Evolutionary conservation across 140 eudicot species (phyloP), one percentile per base, ranked within the genome.

Genomic region (Flaveria floridana): DNA sequence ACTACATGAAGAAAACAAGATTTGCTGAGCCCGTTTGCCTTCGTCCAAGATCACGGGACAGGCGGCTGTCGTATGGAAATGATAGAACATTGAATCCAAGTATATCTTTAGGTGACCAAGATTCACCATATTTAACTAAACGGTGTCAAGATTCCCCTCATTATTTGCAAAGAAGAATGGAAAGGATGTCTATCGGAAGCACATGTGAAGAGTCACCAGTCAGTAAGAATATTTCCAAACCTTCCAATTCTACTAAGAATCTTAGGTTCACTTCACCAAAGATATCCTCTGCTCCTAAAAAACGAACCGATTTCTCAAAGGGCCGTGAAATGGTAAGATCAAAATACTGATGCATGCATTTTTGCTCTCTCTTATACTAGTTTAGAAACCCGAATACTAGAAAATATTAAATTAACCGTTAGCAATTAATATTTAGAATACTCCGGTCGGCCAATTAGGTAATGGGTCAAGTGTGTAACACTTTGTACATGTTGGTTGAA

Each of bases 61-160:
- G 82, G 74, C 87, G 91, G 52, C 14, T 78, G 13, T 88, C 93
- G 25, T 80, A 56, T 71, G 89, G 88, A 52, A 87, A 87, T 68
- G 93, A 93, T 67, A 88, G 98, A 79, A 84, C 89, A 74, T 69
- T 88, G 80, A 90, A 93, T 86, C 98, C 98, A 34, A 93, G 98
- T 81, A 81, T 88, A 66, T 90, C 98, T 53, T 80, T 82, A 70
- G 84, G 85, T 76, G 98, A 86, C 30, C 89, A 84, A 55, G 91
- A 83, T 71, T 83, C 85, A 47, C 76, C 82, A 7, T 84, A 50
- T 82, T 81, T 85, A 47, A 79, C 74, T 34, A 75, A 71, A 53
- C 81, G 81, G 53, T 62, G 69, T 71, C 73, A 66, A 79, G 81
- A 72, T 51, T 76, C 78, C 30, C 85, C 84, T 48, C 66, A 70